These are phyloP conservation scores for Rhizopogon rudus DNA, from an alignment of 768 basidiomycete genomes.

Conservation along the genomic window DNA sequence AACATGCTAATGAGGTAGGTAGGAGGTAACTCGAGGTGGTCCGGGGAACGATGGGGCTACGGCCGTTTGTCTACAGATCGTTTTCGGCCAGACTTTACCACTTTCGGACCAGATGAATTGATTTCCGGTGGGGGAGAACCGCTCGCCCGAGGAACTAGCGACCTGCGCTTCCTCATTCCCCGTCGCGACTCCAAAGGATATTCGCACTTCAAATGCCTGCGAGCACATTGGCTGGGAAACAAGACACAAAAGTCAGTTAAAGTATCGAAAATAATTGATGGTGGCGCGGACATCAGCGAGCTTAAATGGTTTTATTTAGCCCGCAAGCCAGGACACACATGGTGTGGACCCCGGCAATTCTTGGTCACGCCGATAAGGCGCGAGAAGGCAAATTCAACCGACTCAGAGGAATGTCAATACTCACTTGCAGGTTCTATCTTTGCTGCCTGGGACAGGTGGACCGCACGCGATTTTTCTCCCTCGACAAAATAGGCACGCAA, in stretches of 20 bases:
- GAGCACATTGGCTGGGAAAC: constrained; percentile 60
- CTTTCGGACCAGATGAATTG: constrained; percentile 19
- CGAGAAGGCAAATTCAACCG: background rate
- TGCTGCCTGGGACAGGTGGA: constrained; percentile 46
- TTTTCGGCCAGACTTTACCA: constrained; percentile 23
- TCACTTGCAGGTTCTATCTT: constrained; percentile 63
- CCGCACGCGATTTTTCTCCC: constrained; percentile 70
- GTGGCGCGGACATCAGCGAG: constrained; percentile 24
- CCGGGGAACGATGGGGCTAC: background rate
- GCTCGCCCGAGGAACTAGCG: constrained; percentile 26
- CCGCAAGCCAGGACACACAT: background rate
- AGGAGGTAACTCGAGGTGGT: background rate
- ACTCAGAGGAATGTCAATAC: constrained; percentile 20
- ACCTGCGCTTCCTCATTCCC: constrained; percentile 50
- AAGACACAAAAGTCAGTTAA: constrained; percentile 20
- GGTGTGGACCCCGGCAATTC: constrained; percentile 8
- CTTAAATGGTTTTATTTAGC: constrained; percentile 3
- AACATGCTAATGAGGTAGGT: background rate
- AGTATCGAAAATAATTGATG: constrained; percentile 3
- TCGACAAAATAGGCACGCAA: constrained; percentile 63
- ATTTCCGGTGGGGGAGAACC: constrained; percentile 22
- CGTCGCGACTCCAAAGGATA: constrained; percentile 68
- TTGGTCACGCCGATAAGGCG: constrained; percentile 9
- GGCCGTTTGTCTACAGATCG: constrained; percentile 22
- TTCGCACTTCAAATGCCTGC: constrained; percentile 64